Base-by-base conservation (phyloP, 306 rosid genomes). In the Medicago lupulina region DNA sequence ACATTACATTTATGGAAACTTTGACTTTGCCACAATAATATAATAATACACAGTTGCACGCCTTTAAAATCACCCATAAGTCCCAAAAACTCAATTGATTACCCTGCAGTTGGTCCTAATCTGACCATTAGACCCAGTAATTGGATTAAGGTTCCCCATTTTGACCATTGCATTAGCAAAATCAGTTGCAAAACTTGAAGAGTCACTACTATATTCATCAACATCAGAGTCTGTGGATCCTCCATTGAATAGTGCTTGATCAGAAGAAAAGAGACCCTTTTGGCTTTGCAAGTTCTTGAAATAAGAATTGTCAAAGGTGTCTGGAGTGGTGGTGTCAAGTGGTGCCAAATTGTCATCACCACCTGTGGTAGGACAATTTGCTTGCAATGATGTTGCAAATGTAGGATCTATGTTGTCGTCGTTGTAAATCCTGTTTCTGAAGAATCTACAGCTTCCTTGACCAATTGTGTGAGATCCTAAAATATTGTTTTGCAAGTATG, bases 381-480 rank as follows among this genome's bases (percentile, higher is more conserved):
- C 60, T 69, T 78, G 43, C 4, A 79, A 5, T 7, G 84, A 77
- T 53, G 70, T 28, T 38, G 90, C 91, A 23, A 74, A 89, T 0
- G 83, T 16, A 5, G 88, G n/a, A 14, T 91, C 73, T 71, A 91
- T 86, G 84, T 89, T 84, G 57, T 73, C 55, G 15, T 89, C 92
- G 2, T 89, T 87, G 80, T 87, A 86, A 3, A 91, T 80, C 74
- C 97, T 76, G 16, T 70, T 0, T 59, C 88, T 70, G 59, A 91
- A 89, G 43, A 0, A 8, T 18, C 1, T 2, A 75, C 92, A 87
- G 41, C 83, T 76, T 2, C 89, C 88, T 86, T 83, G 84, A 1
- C 91, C 91, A 25, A 90, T 87, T 34, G 93, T 83, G 34, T 90
- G 96, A 23, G 90, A n/a, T 11, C 97, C 97, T 73, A 50, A 64